phyloP scores from a whole-genome alignment of 805 yeast genomes.

The Brettanomyces sp. region DNA sequence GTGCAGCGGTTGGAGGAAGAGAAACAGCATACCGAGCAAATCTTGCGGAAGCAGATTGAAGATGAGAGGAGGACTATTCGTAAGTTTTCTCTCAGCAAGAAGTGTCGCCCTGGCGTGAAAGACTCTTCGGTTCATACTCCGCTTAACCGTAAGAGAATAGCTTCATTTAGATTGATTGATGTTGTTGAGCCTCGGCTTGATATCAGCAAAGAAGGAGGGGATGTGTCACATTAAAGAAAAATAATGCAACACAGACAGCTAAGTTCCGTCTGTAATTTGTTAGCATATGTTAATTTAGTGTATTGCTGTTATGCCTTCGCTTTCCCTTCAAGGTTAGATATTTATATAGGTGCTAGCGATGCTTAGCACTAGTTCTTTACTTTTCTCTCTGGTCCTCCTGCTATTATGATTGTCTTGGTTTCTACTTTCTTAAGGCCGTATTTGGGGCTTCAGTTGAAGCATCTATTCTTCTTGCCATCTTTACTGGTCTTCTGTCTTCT shows the following conservation, averaged over 20 bases:
- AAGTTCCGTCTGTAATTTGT: neutral
- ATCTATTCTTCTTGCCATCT: too few species aligned
- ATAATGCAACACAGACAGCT: neutral
- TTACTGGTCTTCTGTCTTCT: too few species aligned
- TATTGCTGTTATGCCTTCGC: too few species aligned
- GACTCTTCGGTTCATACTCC: neutral
- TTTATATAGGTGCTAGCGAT: too few species aligned
- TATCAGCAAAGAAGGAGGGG: neutral
- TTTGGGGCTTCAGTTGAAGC: too few species aligned
- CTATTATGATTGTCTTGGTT: too few species aligned
- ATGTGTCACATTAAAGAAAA: too few species aligned
- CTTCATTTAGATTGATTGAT: constrained; percentile 1
- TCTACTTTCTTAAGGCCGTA: too few species aligned
- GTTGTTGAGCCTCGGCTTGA: constrained; percentile 1
- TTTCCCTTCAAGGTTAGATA: too few species aligned
- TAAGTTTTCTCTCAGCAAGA: neutral
- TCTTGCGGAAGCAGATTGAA: constrained; percentile 13
- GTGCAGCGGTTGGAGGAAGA: constrained; percentile 13
- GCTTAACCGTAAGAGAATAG: neutral
- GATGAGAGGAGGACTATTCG: constrained; percentile 17
- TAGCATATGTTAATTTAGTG: too few species aligned
- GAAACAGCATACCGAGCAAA: constrained; percentile 15
- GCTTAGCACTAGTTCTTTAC: too few species aligned
- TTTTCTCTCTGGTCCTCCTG: too few species aligned
- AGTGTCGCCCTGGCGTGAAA: neutral